Evolutionary conservation across 768 basidiomycete genomes (phyloP).

Genomic region (Termitomyces sp.): DNA sequence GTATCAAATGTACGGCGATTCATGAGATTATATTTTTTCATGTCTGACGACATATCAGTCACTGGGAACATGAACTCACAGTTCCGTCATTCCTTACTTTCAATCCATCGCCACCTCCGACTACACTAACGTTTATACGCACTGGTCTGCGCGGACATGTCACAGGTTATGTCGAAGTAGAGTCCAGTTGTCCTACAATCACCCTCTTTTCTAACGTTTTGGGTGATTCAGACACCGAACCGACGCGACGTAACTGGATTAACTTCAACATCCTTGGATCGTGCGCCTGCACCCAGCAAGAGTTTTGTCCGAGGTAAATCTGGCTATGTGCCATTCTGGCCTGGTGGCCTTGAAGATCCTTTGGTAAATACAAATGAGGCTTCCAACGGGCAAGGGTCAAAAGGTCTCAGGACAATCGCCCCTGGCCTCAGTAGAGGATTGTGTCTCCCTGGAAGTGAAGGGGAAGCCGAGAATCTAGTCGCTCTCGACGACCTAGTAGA

Average conservation of each 20-base stretch:
- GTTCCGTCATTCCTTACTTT: constrained; percentile 60
- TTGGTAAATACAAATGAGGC: constrained; percentile 30
- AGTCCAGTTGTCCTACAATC: background rate
- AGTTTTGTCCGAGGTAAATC: constrained; percentile 94
- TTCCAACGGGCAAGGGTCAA: constrained; percentile 24
- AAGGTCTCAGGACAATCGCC: constrained; percentile 62
- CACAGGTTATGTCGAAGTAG: constrained; percentile 77
- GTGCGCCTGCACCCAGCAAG: constrained; percentile 73
- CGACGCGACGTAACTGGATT: constrained; percentile 59
- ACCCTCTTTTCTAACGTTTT: background rate
- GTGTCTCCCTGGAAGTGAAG: constrained; percentile 51
- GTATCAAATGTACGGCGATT: constrained; percentile 72
- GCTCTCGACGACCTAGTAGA: constrained; percentile 20
- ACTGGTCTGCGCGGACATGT: constrained; percentile 77
- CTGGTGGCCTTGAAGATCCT: constrained; percentile 83
- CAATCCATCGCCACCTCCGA: constrained; percentile 71
- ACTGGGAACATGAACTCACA: constrained; percentile 63
- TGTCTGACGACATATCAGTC: constrained; percentile 35
- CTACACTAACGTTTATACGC: constrained; percentile 66
- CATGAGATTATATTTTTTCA: constrained; percentile 2
- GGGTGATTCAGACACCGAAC: constrained; percentile 43
- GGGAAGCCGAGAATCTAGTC: constrained; percentile 40
- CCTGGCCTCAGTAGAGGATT: constrained; percentile 84
- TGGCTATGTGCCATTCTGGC: constrained; percentile 88
- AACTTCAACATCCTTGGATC: constrained; percentile 80